Evolutionary conservation across 192 early-diverging fungal species (phyloP), one percentile per base, ranked within the genome.

Genomic region (Coemansia sp.): DNA sequence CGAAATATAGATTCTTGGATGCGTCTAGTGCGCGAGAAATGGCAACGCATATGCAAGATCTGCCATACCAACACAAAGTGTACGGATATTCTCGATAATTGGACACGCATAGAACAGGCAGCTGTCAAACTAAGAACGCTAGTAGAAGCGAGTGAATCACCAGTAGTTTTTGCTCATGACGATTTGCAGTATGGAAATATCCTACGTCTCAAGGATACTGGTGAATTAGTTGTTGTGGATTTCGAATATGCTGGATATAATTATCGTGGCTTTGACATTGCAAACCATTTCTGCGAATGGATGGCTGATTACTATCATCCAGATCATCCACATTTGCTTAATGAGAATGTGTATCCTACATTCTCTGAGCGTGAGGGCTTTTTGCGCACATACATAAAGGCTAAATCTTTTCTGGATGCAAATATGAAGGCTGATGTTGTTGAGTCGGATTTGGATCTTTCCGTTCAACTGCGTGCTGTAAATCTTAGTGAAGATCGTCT

Each of bases 141-240:
- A 23, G 82, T 91, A 6, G 83, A 81, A 3, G 56, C 82, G 0
- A 23, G 24, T 21, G 83, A 87, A 27, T 84, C 82, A 6, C 92
- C 93, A 1, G 61, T 93, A 0, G 91, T 96, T 14, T 94, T 96
- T 82, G 87, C 88, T n/a, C 94, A 96, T 69, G 94, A 91, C 59
- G 94, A 96, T 66, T 54, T 81, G 31, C 94, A 96, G 81, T 93
- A 92, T 66, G 94, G 94, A 32, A 96, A 96, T 64, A 88, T 96
- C 38, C 76, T 96, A n/a, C 79, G 86, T 47, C 69, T 88, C 22
- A 69, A 86, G 23, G 69, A 58, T 9, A 83, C 75, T 3, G 82
- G 77, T 47, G 84, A 88, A 54, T 72, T 94, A 5, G 87, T 92
- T 0, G 82, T 92, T 0, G 88, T 94, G 14, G 92, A 94, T 57